These are phyloP conservation scores for Phlebopus sp. DNA, from an alignment of 1,284 basidiomycete species.

Conservation along the genomic window DNA sequence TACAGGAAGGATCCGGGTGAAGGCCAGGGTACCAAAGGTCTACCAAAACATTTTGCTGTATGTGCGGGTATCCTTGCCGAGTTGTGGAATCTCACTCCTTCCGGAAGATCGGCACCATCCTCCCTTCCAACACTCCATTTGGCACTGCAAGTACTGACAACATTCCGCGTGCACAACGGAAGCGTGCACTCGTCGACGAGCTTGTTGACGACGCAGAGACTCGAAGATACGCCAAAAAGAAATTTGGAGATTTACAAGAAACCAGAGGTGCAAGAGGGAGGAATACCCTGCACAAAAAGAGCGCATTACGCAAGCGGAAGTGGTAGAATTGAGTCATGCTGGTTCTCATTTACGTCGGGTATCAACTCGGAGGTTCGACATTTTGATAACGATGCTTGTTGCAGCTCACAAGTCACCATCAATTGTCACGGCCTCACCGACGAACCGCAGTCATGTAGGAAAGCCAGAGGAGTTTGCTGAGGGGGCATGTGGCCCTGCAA, in stretches of 20 bases:
- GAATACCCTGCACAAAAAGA: conserved; percentile 71
- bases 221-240: conserved; percentile 88
- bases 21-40: conserved; percentile 79
- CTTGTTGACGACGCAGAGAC: conserved; percentile 86
- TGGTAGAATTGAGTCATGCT: conserved; percentile 45
- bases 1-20: conserved; percentile 83
- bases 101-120: conserved; percentile 80
- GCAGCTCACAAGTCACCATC: no score
- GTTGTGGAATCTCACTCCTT: conserved; percentile 9
- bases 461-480: no score
- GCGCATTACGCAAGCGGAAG: conserved; percentile 59
- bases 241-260: conserved; percentile 83
- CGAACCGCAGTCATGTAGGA: no score
- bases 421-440: neutral
- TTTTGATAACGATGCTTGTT: no score
- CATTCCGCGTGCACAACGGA: conserved; percentile 64
- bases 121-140: conserved; percentile 75
- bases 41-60: conserved; percentile 90
- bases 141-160: conserved; percentile 72
- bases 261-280: conserved; percentile 72
- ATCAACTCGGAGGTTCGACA: no score
- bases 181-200: conserved; percentile 84
- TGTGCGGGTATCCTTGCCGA: conserved; percentile 22
- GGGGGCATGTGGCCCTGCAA: no score
- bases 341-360: neutral